phyloP scores from a whole-genome alignment of 1,284 basidiomycete genomes.

The Prillingera fragicola region DNA sequence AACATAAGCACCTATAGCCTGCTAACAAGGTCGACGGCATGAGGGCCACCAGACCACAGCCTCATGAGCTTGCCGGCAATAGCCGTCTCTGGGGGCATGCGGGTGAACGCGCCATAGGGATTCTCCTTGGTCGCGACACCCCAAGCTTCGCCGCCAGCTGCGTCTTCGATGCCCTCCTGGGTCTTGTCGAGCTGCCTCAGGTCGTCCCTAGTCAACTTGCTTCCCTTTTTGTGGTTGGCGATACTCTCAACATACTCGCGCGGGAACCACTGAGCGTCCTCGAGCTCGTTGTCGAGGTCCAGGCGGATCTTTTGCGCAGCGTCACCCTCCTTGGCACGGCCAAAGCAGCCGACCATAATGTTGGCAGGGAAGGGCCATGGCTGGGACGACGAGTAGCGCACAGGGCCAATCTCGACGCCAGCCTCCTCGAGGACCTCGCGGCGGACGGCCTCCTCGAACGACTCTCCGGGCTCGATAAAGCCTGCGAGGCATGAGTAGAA shows the following conservation, averaged over 20 bases:
- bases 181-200: slow-evolving; percentile 53
- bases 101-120: slow-evolving; percentile 50
- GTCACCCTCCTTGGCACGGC: slow-evolving; percentile 61
- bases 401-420: slow-evolving; percentile 75
- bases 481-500: slow-evolving; percentile 81
- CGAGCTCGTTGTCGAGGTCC: slow-evolving; percentile 94
- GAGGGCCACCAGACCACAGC: slow-evolving; percentile 57
- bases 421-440: slow-evolving; percentile 95
- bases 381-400: slow-evolving; percentile 58
- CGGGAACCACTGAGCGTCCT: slow-evolving; percentile 84
- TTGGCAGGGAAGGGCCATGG: slow-evolving; percentile 75
- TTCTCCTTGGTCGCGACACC: slow-evolving; percentile 48
- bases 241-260: slow-evolving; percentile 62
- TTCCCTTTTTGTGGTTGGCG: slow-evolving; percentile 53
- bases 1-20: too few species aligned
- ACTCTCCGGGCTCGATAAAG: slow-evolving; percentile 89
- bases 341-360: slow-evolving; percentile 84
- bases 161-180: slow-evolving; percentile 1
- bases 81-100: slow-evolving; percentile 62
- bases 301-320: slow-evolving; percentile 70
- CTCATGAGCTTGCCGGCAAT: slow-evolving; percentile 66
- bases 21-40: slow-evolving; percentile 35
- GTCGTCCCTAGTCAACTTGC: slow-evolving; percentile 57
- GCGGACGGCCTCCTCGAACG: slow-evolving; percentile 87
- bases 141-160: too few species aligned